Evolutionary conservation across 352 stramenopile species (phyloP), one percentile per base, ranked within the genome.

Genomic region (Globisporangium recalcitrans): DNA sequence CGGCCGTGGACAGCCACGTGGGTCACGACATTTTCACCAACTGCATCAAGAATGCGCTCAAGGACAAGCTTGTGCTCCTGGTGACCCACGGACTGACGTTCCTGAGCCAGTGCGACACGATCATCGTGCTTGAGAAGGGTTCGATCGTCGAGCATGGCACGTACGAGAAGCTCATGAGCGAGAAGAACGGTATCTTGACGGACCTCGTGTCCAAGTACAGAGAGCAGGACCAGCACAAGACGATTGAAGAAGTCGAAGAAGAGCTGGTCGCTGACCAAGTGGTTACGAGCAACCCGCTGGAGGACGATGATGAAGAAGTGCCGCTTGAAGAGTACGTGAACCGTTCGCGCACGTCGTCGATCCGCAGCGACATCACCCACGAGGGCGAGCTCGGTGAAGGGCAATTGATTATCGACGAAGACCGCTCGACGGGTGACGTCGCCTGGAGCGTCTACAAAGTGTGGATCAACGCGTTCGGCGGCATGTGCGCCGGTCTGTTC

Each of bases 1-100:
- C 86, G 24, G 97, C 97, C 6, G 97, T 99, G 0, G 97, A 99
- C 75, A 96, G 90, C 51, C 94, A 99, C 69, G 97, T 99, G 6
- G 97, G 88, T 13, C 85, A 85, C 60, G 88, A 98, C 64, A 87
- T 99, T 29, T 99, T 99, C 65, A 70, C 87, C 8, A 68, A 98
- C 49, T 98, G 93, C 63, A 97, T 99, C 67, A 82, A 87, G 65
- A 73, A 74, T 42, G 74, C 96, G 21, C 71, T 90, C 21, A 73
- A 91, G 67, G 72, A 84, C 67, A 93, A 93, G 63, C 65, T 99
- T 27, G 84, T 99, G 46, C 79, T 98, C 2, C 92, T 98, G 16
- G 97, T 98, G 72, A 96, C 93, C 32, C 77, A 99, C 51, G 52
- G 48, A 9, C 85, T 98, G 54, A 95, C 87, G 63, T 80, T 97